Evolutionary conservation across 2,329 filamentous ascomycete genomes (phyloP).

Genomic region (Beauveria australis): DNA sequence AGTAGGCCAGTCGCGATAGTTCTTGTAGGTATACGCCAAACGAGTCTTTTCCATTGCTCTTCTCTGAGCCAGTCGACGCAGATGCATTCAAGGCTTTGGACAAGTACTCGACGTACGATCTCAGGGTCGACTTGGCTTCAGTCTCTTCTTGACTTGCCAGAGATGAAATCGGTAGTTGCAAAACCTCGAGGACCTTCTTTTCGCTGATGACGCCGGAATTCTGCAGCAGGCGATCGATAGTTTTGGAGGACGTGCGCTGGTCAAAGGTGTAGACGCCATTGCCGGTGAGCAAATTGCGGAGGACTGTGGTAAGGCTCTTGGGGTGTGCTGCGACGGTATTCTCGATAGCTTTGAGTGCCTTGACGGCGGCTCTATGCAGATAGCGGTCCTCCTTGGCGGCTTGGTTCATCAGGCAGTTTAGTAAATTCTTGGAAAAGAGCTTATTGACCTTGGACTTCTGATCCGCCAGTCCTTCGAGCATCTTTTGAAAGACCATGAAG

Average conservation of each 20-base stretch:
- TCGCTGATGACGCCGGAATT: conserved; percentile 49
- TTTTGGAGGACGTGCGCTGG: conserved; percentile 76
- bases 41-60: conserved; percentile 22
- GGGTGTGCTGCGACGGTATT: conserved; percentile 54
- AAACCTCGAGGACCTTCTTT: conserved; percentile 39
- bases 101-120: conserved; percentile 46
- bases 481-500: conserved; percentile 76
- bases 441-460: conserved; percentile 39
- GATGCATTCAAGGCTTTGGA: conserved; percentile 40
- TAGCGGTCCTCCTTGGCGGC: conserved; percentile 69
- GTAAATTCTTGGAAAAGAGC: conserved; percentile 76
- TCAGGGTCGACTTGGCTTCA: conserved; percentile 28
- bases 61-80: conserved; percentile 18
- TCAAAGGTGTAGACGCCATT: conserved; percentile 75
- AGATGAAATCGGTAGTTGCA: conserved; percentile 34
- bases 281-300: conserved; percentile 61
- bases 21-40: conserved; percentile 39
- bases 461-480: conserved; percentile 48
- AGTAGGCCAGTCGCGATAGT: conserved; percentile 49
- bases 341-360: conserved; percentile 65
- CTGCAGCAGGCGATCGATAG: conserved; percentile 65
- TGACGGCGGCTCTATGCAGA: conserved; percentile 69
- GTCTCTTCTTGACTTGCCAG: conserved; percentile 19
- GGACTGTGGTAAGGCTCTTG: conserved; percentile 48
- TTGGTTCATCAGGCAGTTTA: conserved; percentile 76